Evolutionary conservation across 441 rosid species (phyloP).

Genomic region (Arabidopsis hybrid): DNA sequence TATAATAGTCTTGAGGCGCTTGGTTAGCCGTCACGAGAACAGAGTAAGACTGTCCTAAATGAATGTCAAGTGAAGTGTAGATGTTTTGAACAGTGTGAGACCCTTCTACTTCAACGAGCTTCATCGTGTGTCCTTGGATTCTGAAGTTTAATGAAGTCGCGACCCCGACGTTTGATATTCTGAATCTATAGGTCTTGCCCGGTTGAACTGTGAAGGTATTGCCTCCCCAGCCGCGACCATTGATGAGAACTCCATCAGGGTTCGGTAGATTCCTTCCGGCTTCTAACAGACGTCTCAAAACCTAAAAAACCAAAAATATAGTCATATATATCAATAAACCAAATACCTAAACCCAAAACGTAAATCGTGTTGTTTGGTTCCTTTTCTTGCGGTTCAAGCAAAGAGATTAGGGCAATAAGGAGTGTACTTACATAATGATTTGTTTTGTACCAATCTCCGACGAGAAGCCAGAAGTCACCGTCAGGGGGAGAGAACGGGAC

Average conservation of each 20-base stretch:
- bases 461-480: conserved; percentile 58
- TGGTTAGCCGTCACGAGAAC: conserved; percentile 67
- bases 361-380: neutral
- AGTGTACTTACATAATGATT: conserved; percentile 60
- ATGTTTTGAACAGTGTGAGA: conserved; percentile 69
- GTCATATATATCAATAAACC: neutral
- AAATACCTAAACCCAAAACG: neutral
- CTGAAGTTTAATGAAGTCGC: conserved; percentile 64
- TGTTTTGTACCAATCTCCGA: conserved; percentile 74
- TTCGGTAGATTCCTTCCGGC: conserved; percentile 56
- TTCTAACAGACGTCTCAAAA: conserved; percentile 57
- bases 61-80: conserved; percentile 65
- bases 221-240: conserved; percentile 79
- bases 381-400: conserved; percentile 15
- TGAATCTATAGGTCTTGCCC: conserved; percentile 69
- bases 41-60: conserved; percentile 71
- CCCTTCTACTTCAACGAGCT: conserved; percentile 74
- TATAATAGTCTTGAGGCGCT: conserved; percentile 61
- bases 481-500: conserved; percentile 67
- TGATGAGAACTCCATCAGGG: conserved; percentile 74
- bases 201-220: conserved; percentile 65
- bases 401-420: neutral
- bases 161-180: conserved; percentile 71
- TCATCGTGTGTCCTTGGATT: conserved; percentile 73
- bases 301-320: conserved; percentile 29